Evolutionary conservation across 257 asterid genomes (phyloP), one percentile per base, ranked within the genome.

Genomic region (Penstemon barbatus): DNA sequence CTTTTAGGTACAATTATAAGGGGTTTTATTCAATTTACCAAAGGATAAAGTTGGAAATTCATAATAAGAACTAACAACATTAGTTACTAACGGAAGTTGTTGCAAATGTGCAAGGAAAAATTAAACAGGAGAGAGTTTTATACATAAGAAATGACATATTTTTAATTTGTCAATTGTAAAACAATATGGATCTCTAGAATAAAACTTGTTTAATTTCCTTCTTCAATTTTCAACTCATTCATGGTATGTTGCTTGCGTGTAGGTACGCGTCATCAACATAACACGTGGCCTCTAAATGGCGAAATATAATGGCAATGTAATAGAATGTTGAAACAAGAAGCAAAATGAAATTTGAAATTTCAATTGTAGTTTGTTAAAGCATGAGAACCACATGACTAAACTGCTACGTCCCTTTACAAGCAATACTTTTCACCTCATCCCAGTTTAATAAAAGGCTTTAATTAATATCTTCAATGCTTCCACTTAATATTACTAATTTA

Each of bases 341-440:
- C 19, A 52, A 5, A 43, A 50, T 25, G 2, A 25, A 25, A 18
- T 66, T 66, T 46, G 64, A 71, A 73, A 74, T 57, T 75, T 41
- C 45, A 10, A 59, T 52, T 71, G 69, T 48, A 62, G 87, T 85
- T 77, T 57, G 95, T 87, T 87, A 84, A 66, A 78, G 74, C 87
- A 87, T 80, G 88, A 73, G 70, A 76, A 77, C 44, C 49, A 78
- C 85, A 83, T 87, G 92, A 85, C 67, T 68, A 61, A 85, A 83
- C 92, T 76, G 79, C 81, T 84, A 75, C 66, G 38, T n/a, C 66
- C 75, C 54, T 57, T 57, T 51, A 74, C 74, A 75, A 75, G 74
- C 83, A 81, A 71, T 66, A 77, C 59, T 13, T 59, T 25, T 65
- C 74, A 54, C 74, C 65, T 57, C 71, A 33, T 71, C 81, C 58